These are phyloP conservation scores for Eucalyptus tenuipes DNA, from an alignment of 345 rosid genomes.

Conservation along the genomic window DNA sequence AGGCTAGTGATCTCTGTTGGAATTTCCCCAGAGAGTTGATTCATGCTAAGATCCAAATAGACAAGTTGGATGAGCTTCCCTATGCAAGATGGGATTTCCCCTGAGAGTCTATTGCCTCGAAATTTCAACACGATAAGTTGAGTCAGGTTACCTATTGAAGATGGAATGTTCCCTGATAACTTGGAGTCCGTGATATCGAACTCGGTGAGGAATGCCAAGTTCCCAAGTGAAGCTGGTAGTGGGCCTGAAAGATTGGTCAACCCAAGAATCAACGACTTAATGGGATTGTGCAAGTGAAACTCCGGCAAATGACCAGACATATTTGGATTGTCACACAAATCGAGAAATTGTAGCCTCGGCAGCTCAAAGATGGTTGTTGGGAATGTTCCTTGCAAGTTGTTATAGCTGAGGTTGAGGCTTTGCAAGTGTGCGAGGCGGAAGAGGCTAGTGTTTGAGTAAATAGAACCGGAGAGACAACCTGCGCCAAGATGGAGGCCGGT, in stretches of 20 bases:
- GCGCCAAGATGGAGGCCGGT: neutral
- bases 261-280: neutral
- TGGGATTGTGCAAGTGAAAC: neutral
- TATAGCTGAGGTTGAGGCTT: neutral
- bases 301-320: neutral
- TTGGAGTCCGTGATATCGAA: too few relatives aligned
- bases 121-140: neutral
- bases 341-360: neutral
- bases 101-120: neutral
- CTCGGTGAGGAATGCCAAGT: too few relatives aligned
- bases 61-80: neutral
- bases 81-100: neutral
- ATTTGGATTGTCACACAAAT: neutral
- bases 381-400: neutral
- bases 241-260: neutral
- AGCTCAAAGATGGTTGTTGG: neutral
- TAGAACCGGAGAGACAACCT: neutral
- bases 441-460: neutral
- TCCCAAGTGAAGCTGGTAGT: neutral
- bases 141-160: too few relatives aligned
- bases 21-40: neutral
- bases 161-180: too few relatives aligned
- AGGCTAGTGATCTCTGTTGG: neutral
- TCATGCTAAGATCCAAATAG: neutral
- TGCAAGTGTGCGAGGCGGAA: slow-evolving; percentile 1